These are phyloP conservation scores for Stagonosporopsis tanaceti DNA, from an alignment of 2,329 filamentous ascomycete genomes.

Conservation along the genomic window DNA sequence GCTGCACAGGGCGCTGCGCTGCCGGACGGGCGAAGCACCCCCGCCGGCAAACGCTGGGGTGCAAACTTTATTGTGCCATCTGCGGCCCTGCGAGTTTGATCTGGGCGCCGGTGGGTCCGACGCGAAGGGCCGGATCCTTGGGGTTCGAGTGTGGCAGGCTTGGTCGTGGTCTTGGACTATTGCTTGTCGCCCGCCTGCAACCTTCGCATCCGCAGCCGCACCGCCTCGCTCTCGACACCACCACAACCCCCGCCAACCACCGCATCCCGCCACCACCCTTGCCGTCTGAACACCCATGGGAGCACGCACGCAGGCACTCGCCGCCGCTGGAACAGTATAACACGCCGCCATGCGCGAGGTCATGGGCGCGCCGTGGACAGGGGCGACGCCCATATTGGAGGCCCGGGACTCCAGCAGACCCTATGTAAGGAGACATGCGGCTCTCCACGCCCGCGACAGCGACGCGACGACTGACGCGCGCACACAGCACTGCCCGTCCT, in stretches of 20 bases:
- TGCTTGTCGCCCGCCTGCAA: not conserved
- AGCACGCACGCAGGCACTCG: constrained; percentile 28
- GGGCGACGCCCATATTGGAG: constrained; percentile 18
- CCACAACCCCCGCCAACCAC: not conserved
- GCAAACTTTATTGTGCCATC: not conserved
- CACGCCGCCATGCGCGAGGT: constrained; percentile 39
- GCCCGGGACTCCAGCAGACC: constrained; percentile 40
- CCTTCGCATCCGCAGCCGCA: not conserved
- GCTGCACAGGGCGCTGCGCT: no score
- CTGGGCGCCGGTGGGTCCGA: constrained; percentile 7
- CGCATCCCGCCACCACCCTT: constrained; percentile 22
- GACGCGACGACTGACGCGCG: constrained; percentile 35
- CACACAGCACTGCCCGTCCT: constrained; percentile 65
- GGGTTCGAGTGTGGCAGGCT: not conserved
- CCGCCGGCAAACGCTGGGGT: not conserved
- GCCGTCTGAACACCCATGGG: constrained; percentile 41
- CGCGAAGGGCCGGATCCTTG: constrained; percentile 1
- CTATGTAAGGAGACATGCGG: constrained; percentile 38
- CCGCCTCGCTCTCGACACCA: constrained; percentile 6
- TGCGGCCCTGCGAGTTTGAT: not conserved
- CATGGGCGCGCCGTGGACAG: constrained; percentile 23
- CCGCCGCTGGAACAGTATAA: constrained; percentile 49
- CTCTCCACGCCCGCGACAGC: not conserved
- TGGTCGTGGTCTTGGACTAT: not conserved
- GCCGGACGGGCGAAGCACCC: not conserved